Evolutionary conservation across 129 eudicot species (phyloP).

Genomic region (Pulicaria dysenterica): DNA sequence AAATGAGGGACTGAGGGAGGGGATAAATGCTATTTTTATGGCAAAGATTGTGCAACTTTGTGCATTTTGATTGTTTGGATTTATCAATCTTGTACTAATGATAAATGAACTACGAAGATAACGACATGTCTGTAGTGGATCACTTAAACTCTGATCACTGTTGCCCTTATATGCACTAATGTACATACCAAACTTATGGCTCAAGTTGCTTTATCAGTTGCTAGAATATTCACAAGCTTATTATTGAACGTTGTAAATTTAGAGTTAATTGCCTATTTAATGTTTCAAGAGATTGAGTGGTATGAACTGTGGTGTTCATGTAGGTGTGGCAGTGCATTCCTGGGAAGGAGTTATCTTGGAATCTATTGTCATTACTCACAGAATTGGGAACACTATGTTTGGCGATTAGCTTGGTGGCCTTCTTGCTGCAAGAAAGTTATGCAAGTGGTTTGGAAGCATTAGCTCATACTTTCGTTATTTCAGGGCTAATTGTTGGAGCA

Average conservation of each 20-base stretch:
- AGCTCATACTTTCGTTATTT: slow-evolving; percentile 64
- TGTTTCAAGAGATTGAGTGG: background rate
- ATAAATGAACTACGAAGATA: background rate
- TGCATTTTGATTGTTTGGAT: background rate
- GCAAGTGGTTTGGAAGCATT: slow-evolving; percentile 71
- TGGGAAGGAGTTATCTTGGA: slow-evolving; percentile 66
- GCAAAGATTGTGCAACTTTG: background rate
- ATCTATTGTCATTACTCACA: slow-evolving; percentile 64
- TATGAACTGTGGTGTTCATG: slow-evolving; percentile 19
- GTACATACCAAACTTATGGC: background rate
- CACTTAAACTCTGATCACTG: too few relatives aligned
- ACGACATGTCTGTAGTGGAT: too few relatives aligned
- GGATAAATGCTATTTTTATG: background rate
- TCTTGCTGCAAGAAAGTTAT: slow-evolving; percentile 71
- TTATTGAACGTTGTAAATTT: background rate
- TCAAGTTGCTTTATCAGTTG: background rate
- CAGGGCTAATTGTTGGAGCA: slow-evolving; percentile 66
- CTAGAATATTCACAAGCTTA: background rate
- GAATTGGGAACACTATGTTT: slow-evolving; percentile 60
- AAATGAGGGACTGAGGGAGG: background rate
- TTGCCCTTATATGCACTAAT: background rate
- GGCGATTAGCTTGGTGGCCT: slow-evolving; percentile 73
- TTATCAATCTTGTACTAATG: background rate
- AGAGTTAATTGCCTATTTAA: background rate
- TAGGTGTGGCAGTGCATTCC: slow-evolving; percentile 77